Conservation (phyloP, 441 rosid genomes). For the Euphorbia celastroides region DNA sequence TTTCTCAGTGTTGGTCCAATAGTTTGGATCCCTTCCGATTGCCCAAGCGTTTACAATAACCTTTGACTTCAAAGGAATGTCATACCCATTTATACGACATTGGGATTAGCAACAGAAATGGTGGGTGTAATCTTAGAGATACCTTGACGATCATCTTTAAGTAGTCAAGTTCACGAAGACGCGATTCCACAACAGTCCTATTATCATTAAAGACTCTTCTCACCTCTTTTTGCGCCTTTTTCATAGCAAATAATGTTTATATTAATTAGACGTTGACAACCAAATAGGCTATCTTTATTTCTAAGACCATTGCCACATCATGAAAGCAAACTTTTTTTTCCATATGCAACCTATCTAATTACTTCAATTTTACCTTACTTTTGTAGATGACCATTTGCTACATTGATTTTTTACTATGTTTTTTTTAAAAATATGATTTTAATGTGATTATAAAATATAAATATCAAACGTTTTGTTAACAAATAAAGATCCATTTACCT, state of each 20-base stretch:
- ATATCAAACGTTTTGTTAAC: too few species aligned
- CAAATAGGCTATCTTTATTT: too few species aligned
- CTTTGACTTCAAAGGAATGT: background rate
- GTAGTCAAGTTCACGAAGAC: background rate
- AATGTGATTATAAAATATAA: too few species aligned
- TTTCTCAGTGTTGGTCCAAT: background rate
- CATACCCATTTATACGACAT: background rate
- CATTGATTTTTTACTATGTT: too few species aligned
- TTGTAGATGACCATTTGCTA: too few species aligned
- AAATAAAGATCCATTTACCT: too few species aligned
- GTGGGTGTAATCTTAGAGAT: conserved; percentile 14
- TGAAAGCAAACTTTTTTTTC: too few species aligned
- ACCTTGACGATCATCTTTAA: background rate
- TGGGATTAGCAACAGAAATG: background rate
- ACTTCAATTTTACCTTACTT: too few species aligned
- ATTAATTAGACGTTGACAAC: too few species aligned
- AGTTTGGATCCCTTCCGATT: background rate
- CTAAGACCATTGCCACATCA: too few species aligned
- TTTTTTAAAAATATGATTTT: background rate
- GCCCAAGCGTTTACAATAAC: background rate
- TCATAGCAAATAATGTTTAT: too few species aligned
- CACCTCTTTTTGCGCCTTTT: conserved; percentile 5
- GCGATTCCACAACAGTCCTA: background rate
- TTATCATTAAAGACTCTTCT: background rate
- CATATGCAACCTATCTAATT: too few species aligned